Conservation (phyloP, 2,329 filamentous ascomycete species). For the Stylonectria norvegica region DNA sequence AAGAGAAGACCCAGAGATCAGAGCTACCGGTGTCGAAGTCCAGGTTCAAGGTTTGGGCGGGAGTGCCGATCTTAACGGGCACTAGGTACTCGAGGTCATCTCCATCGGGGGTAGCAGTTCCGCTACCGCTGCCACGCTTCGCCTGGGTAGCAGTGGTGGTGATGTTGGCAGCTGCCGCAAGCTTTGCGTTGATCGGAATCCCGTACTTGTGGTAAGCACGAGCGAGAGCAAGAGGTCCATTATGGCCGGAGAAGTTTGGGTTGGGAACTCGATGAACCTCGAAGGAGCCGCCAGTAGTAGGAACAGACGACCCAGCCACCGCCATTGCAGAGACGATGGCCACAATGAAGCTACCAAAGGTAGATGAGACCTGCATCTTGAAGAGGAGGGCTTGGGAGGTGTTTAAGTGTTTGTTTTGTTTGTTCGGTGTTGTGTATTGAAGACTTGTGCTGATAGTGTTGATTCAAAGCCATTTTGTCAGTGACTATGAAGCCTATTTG, state of each 20-base stretch:
- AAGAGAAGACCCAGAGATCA: conserved; percentile 48
- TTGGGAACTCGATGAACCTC: background rate
- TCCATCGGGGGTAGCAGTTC: conserved; percentile 14
- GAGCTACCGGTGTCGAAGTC: conserved; percentile 47
- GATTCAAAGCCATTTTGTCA: too few species aligned
- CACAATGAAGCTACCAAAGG: background rate
- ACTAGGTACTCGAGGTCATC: conserved; percentile 38
- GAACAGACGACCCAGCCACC: background rate
- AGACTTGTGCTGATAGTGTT: too few species aligned
- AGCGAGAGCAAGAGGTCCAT: conserved; percentile 32
- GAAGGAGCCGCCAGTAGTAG: background rate
- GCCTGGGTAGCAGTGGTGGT: conserved; percentile 10
- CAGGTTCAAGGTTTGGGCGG: conserved; percentile 40
- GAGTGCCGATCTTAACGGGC: conserved; percentile 42
- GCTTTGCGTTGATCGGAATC: conserved; percentile 29
- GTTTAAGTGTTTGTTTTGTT: too few species aligned
- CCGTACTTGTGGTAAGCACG: conserved; percentile 38
- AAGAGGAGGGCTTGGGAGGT: too few species aligned
- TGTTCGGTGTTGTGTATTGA: too few species aligned
- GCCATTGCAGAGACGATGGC: background rate
- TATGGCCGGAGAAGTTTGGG: background rate
- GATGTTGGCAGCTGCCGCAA: conserved; percentile 26
- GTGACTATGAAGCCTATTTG: too few species aligned
- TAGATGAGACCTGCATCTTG: background rate
- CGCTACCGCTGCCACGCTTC: conserved; percentile 30